These are phyloP conservation scores for Camellia granthamiana DNA, from an alignment of 148 eudicot genomes.

Conservation along the genomic window DNA sequence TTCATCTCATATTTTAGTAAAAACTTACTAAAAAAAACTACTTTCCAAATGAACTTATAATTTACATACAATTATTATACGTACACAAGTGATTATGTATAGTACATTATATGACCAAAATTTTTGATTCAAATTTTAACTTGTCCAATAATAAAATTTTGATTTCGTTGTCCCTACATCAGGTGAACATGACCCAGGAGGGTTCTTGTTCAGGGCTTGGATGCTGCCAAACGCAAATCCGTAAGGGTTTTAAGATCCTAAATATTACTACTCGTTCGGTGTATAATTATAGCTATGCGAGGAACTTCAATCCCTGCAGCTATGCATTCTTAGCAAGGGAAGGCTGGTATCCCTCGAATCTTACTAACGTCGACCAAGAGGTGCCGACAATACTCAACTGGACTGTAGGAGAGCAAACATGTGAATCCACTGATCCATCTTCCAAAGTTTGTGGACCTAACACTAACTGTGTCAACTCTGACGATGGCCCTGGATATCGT, in stretches of 20 bases:
- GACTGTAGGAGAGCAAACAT: background rate
- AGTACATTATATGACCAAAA: no score
- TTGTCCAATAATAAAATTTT: background rate
- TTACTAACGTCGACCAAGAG: background rate
- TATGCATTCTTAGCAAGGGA: background rate
- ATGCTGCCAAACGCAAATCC: background rate
- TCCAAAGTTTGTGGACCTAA: background rate
- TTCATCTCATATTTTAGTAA: no score
- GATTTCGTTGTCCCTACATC: background rate
- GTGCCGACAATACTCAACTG: background rate
- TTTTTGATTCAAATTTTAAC: no score
- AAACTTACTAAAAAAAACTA: no score
- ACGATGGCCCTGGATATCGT: background rate
- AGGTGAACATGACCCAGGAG: background rate
- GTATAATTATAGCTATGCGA: background rate
- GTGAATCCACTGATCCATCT: background rate
- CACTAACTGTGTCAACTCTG: background rate
- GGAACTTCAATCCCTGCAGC: background rate
- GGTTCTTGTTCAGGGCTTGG: background rate
- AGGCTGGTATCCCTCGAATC: background rate
- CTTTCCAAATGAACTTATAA: no score
- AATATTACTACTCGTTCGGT: background rate
- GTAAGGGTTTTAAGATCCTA: background rate
- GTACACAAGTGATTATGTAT: no score
- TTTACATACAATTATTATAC: no score